Evolutionary conservation across 202 grass and related monocot genomes (phyloP).

Genomic region (Brachypodium distachyon): DNA sequence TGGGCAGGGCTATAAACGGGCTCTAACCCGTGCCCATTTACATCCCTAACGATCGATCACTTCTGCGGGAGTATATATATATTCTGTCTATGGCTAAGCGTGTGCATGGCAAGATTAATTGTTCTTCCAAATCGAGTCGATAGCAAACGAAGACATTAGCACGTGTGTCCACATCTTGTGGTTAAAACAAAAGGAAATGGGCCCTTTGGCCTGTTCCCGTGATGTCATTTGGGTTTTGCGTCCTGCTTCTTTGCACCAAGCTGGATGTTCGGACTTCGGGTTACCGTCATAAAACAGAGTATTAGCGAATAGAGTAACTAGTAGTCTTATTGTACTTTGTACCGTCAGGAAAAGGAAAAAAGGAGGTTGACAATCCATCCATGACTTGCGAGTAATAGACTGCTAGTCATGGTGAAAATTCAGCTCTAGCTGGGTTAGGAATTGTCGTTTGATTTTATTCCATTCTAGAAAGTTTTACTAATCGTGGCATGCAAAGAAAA

Average conservation of each 20-base stretch:
- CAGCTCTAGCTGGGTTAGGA: background rate
- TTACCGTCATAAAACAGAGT: too few species aligned
- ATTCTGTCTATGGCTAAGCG: too few species aligned
- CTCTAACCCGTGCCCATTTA: too few species aligned
- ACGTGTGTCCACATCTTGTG: too few species aligned
- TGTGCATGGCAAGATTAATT: too few species aligned
- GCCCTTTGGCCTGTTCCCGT: background rate
- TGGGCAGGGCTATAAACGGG: too few species aligned
- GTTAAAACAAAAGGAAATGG: background rate
- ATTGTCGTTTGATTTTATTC: background rate
- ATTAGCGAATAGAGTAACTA: too few species aligned
- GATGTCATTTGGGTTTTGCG: background rate
- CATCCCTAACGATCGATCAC: too few species aligned
- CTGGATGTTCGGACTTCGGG: background rate
- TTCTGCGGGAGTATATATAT: too few species aligned
- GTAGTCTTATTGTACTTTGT: too few species aligned
- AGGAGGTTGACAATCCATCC: background rate
- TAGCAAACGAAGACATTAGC: too few species aligned
- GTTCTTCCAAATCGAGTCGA: too few species aligned
- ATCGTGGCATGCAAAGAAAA: background rate
- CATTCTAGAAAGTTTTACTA: conserved; percentile 21
- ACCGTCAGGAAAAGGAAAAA: background rate
- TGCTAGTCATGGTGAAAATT: background rate
- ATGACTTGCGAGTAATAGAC: background rate
- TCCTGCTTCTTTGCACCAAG: background rate